These are phyloP conservation scores for Sporothrix mexicana DNA, from an alignment of 2,329 filamentous ascomycete genomes.

Conservation along the genomic window DNA sequence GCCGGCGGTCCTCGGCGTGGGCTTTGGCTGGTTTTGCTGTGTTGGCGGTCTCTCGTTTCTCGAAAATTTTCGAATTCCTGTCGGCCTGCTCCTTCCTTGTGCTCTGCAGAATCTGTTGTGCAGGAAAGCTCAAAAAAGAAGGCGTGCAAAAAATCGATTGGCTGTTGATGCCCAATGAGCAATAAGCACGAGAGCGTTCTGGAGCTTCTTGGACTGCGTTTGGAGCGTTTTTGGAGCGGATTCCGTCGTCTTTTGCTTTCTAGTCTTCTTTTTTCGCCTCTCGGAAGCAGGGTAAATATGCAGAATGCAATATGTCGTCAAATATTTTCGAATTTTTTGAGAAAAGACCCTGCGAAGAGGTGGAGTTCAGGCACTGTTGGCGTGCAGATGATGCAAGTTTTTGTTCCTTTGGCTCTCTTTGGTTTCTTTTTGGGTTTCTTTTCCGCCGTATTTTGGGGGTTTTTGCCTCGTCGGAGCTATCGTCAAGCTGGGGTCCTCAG, in stretches of 20 bases:
- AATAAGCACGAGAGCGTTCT: not conserved
- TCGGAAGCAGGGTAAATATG: conserved; percentile 28
- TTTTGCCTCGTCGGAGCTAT: not conserved
- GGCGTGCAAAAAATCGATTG: conserved; percentile 34
- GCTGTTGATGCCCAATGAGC: conserved; percentile 39
- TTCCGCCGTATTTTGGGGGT: too few relatives aligned
- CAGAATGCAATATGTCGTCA: conserved; percentile 31
- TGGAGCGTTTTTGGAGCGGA: not conserved
- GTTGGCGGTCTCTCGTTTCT: conserved; percentile 17
- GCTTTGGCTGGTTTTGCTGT: conserved; percentile 8
- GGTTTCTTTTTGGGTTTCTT: not conserved
- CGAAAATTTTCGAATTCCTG: not conserved
- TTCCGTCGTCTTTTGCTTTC: not conserved
- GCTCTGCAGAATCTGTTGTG: conserved; percentile 11
- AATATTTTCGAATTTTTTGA: not conserved
- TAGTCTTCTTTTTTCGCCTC: conserved; percentile 29
- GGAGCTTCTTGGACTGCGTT: not conserved
- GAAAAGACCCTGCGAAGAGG: conserved; percentile 4
- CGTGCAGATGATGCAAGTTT: conserved; percentile 27
- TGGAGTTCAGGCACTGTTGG: conserved; percentile 26
- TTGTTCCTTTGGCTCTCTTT: not conserved
- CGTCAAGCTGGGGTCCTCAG: not conserved
- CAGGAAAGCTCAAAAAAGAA: not conserved
- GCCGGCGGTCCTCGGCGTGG: conserved; percentile 12
- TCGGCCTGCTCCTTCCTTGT: conserved; percentile 38